phyloP scores from a whole-genome alignment of 148 eudicot species.

The Fagopyrum esculentum region DNA sequence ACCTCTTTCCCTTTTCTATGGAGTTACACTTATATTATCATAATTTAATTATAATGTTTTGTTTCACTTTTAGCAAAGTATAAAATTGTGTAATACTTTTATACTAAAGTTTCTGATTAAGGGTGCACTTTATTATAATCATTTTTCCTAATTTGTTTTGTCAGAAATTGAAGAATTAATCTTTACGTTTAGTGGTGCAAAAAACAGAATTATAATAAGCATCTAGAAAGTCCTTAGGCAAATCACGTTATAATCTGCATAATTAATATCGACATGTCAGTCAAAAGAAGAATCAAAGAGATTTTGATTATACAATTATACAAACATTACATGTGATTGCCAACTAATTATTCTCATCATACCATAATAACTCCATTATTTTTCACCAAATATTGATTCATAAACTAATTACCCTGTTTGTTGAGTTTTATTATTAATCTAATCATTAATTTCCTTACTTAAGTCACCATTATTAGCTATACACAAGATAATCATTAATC shows the following conservation, averaged over 20 bases:
- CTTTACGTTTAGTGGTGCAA: neutral
- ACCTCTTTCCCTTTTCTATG: no score
- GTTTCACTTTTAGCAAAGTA: no score
- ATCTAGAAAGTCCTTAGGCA: neutral
- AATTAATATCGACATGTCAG: neutral
- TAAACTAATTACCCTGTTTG: neutral
- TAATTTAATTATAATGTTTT: no score
- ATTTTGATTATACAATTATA: neutral
- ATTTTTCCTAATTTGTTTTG: no score
- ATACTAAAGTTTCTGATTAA: no score
- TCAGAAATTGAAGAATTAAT: neutral
- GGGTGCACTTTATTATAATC: no score
- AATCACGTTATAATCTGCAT: neutral
- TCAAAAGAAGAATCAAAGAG: neutral
- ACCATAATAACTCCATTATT: neutral
- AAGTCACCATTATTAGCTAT: neutral
- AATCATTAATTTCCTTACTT: neutral
- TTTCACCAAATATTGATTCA: neutral
- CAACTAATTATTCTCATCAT: neutral
- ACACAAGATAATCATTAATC: neutral
- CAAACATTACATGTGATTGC: slow-evolving; percentile 4
- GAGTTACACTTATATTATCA: no score
- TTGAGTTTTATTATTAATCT: neutral
- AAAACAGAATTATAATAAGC: no score
- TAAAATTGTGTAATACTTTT: no score